Percentiles rank a stretch among this genome's conserved stretches.
These are phyloP conservation scores for Lactarius tabidus DNA, from an alignment of 768 basidiomycete species.

Conservation along the genomic window DNA sequence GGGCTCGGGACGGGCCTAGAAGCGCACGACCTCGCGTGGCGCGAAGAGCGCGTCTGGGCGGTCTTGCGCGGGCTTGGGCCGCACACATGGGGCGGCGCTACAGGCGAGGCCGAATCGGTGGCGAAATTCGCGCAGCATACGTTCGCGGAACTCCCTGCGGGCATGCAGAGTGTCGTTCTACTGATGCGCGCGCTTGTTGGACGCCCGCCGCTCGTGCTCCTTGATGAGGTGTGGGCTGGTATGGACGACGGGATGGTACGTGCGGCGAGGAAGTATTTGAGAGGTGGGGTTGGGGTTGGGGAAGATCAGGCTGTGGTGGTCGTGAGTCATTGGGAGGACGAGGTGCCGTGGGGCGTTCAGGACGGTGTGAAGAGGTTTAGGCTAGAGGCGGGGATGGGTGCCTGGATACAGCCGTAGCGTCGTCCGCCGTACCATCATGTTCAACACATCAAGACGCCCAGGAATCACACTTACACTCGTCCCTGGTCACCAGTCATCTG, in stretches of 20 bases:
- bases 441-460: too few species aligned
- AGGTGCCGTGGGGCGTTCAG: slow-evolving; percentile 73
- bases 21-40: slow-evolving; percentile 36
- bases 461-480: too few species aligned
- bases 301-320: slow-evolving; percentile 73
- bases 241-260: slow-evolving; percentile 81
- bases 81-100: slow-evolving; percentile 39
- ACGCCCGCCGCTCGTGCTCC: slow-evolving; percentile 64
- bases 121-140: slow-evolving; percentile 43
- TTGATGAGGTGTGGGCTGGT: slow-evolving; percentile 93
- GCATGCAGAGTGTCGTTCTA: slow-evolving; percentile 77
- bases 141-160: slow-evolving; percentile 65
- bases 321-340: slow-evolving; percentile 88
- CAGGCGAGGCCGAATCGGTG: slow-evolving; percentile 21
- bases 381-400: slow-evolving; percentile 37
- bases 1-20: slow-evolving; percentile 40
- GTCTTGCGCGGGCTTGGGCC: slow-evolving; percentile 68
- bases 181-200: slow-evolving; percentile 84
- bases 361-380: slow-evolving; percentile 46
- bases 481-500: too few species aligned
- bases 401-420: not conserved
- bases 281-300: slow-evolving; percentile 44
- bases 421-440: too few species aligned
- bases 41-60: slow-evolving; percentile 44
- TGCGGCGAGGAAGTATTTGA: slow-evolving; percentile 59